These are phyloP conservation scores for Leptodontidium sp. DNA, from an alignment of 2,329 filamentous ascomycete genomes.

Conservation along the genomic window DNA sequence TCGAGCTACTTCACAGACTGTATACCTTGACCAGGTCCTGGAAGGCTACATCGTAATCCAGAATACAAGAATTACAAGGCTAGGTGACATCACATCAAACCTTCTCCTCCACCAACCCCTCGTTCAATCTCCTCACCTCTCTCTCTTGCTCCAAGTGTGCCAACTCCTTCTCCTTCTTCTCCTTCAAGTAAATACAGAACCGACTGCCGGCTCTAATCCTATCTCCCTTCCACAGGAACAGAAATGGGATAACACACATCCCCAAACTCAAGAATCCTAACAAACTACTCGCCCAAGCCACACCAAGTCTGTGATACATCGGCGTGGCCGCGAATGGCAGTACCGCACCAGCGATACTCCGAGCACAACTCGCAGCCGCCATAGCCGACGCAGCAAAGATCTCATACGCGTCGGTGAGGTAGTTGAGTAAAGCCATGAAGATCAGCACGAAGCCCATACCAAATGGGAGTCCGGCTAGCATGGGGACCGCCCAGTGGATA, in stretches of 20 bases:
- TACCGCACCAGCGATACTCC: slow-evolving; percentile 54
- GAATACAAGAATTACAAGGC: no score
- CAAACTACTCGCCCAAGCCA: slow-evolving; percentile 56
- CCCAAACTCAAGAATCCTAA: slow-evolving; percentile 57
- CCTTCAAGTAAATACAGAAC: slow-evolving; percentile 59
- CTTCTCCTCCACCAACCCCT: slow-evolving; percentile 17
- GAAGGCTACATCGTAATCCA: no score
- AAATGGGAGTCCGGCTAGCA: slow-evolving; percentile 64
- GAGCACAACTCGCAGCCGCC: slow-evolving; percentile 50
- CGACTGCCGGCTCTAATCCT: slow-evolving; percentile 54
- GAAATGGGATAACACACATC: slow-evolving; percentile 59
- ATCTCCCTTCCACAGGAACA: slow-evolving; percentile 58
- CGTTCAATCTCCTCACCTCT: slow-evolving; percentile 3
- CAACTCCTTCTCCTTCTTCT: slow-evolving; percentile 45
- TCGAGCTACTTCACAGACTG: no score
- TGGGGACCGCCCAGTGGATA: slow-evolving; percentile 63
- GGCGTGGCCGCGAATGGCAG: slow-evolving; percentile 57
- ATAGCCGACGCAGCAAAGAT: slow-evolving; percentile 65
- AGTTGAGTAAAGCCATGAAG: slow-evolving; percentile 67
- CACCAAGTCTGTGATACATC: slow-evolving; percentile 55
- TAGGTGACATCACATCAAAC: slow-evolving; percentile 12
- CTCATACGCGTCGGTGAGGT: slow-evolving; percentile 65
- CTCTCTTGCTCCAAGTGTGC: slow-evolving; percentile 38
- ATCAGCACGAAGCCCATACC: slow-evolving; percentile 61
- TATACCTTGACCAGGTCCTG: no score